Base-by-base conservation (phyloP, 331 rosid genomes). In the Saraca asoca region DNA sequence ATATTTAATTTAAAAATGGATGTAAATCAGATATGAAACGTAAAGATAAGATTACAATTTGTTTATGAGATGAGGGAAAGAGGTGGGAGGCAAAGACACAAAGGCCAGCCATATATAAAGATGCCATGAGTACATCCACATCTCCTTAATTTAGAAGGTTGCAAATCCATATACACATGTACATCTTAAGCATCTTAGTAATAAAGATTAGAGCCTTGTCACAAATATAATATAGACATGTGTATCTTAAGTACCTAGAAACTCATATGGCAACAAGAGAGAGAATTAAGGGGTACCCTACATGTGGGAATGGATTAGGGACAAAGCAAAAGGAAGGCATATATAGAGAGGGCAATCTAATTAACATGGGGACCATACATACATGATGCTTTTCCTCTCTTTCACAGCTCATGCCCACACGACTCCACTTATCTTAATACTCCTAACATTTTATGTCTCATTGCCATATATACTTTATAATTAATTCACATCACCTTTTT, bases 291-390 rank as follows among this genome's bases (percentile, higher is more conserved):
- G 82, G 51, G 77, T 78, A 75, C 94, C 89, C 93, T 79, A 80
- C 98, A 92, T 89, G 96, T 87, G 95, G 81, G 84, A 75, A 72
- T 80, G 89, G 86, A 77, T 78, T 75, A 83, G 84, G 84, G 88
- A 83, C 91, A 92, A 82, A 85, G 91, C 76, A 80, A 75, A 80
- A n/a, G n/a, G n/a, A n/a, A n/a, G n/a, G 80, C 75, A 79, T 79
- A 82, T 85, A 79, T 75, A 74, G 83, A 81, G 91, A 82, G 72
- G 81, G 89, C 79, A 68, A 89, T 71, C 87, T 1, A 80, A 73
- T 68, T 81, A 96, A 91, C 98, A 85, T 88, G 96, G 90, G 87
- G 11, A 9, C 43, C 7, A 39, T 39, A 1, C 43, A 39, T 71
- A 78, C 74, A 62, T 68, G 69, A 72, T 77, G 79, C 78, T 77